Percentiles rank a stretch among this genome's conserved stretches.
These are phyloP conservation scores for Trametes maxima DNA, from an alignment of 768 basidiomycete species.

Conservation along the genomic window DNA sequence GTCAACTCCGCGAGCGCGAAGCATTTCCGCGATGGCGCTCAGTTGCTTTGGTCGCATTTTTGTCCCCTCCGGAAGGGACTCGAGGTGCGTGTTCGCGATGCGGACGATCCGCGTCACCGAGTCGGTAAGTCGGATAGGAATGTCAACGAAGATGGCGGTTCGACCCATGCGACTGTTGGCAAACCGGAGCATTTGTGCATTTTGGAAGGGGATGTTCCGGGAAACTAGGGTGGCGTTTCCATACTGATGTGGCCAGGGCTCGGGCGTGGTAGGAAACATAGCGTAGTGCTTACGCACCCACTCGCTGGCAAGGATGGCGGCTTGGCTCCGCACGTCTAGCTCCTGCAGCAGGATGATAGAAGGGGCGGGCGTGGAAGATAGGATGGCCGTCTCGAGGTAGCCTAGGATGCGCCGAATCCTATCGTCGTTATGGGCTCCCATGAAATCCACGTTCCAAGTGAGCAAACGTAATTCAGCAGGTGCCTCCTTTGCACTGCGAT, in stretches of 20 bases:
- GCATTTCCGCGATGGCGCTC: conserved; percentile 48
- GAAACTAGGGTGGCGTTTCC: conserved; percentile 76
- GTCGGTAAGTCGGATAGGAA: conserved; percentile 45
- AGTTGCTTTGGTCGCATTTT: conserved; percentile 50
- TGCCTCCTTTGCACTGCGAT: background rate
- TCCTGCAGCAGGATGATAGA: conserved; percentile 75
- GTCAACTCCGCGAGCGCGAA: conserved; percentile 48
- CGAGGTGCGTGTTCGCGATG: conserved; percentile 75
- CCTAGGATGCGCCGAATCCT: conserved; percentile 53
- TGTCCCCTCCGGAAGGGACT: conserved; percentile 55
- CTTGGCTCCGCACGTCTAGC: conserved; percentile 49
- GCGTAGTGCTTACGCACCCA: conserved; percentile 68
- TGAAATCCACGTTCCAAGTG: conserved; percentile 74
- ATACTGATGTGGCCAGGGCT: conserved; percentile 62
- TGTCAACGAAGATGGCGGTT: conserved; percentile 59
- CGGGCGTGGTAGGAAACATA: conserved; percentile 54
- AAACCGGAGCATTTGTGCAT: conserved; percentile 55
- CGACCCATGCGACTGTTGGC: conserved; percentile 52
- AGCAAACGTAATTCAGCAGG: conserved; percentile 56
- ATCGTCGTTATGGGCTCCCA: conserved; percentile 36
- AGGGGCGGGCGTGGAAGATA: conserved; percentile 53
- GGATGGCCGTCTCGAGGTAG: conserved; percentile 56
- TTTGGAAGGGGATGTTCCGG: conserved; percentile 51
- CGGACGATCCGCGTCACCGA: conserved; percentile 48
- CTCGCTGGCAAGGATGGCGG: conserved; percentile 50